Conservation (phyloP, 1,139 yeast genomes). For the Saccharomycopsis hybrid region DNA sequence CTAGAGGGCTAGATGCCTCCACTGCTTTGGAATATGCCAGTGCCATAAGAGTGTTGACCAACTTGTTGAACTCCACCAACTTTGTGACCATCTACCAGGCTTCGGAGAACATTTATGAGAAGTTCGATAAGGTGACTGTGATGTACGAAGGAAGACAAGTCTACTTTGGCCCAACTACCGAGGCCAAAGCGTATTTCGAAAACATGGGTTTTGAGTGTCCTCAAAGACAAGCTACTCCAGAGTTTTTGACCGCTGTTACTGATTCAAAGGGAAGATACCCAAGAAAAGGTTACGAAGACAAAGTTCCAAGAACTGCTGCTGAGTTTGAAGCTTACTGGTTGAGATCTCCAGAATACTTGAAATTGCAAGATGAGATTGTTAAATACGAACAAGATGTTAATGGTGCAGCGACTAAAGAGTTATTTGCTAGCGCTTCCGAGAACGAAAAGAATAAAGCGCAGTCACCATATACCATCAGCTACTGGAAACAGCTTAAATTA, state of each 20-base stretch:
- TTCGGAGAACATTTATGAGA: constrained; percentile 56
- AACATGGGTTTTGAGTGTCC: constrained; percentile 59
- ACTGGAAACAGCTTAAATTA: constrained; percentile 39
- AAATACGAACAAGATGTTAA: constrained; percentile 32
- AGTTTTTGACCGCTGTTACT: constrained; percentile 64
- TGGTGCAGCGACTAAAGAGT: constrained; percentile 33
- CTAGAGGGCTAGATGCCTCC: constrained; percentile 71
- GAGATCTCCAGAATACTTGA: constrained; percentile 42
- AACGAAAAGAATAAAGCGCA: constrained; percentile 34
- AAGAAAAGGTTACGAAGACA: constrained; percentile 42
- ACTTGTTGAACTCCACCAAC: constrained; percentile 48
- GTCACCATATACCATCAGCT: constrained; percentile 42
- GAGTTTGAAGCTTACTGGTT: constrained; percentile 55
- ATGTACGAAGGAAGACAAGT: constrained; percentile 54
- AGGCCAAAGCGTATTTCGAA: constrained; percentile 50
- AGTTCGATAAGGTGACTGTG: constrained; percentile 60
- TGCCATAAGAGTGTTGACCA: constrained; percentile 56
- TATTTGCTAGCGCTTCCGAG: constrained; percentile 29
- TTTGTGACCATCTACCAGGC: constrained; percentile 63
- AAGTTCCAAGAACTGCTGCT: constrained; percentile 49
- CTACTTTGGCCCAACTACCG: constrained; percentile 48
- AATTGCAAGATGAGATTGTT: constrained; percentile 42
- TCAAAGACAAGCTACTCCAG: constrained; percentile 57
- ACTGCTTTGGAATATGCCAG: constrained; percentile 63
- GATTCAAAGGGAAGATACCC: constrained; percentile 45